Evolutionary conservation across 345 rosid species (phyloP), one percentile per base, ranked within the genome.

Genomic region (Anacardium occidentale): DNA sequence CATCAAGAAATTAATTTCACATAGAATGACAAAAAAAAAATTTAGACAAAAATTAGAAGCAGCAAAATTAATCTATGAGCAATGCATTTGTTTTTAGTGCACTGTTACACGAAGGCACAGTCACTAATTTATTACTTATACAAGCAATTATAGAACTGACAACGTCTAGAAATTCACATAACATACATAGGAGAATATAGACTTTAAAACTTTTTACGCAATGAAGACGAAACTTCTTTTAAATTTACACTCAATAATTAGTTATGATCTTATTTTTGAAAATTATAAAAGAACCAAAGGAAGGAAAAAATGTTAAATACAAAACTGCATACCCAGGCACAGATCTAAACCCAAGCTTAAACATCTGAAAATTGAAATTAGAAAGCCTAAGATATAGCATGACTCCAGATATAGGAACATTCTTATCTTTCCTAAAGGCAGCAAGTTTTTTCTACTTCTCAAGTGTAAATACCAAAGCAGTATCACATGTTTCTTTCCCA

Each of bases 1-100:
- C 76, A 81, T 29, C 48, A 73, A 48, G 22, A 57, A 45, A 58
- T 32, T 47, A 56, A 47, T 26, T 51, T 64, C 14, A 62, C 21
- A 20, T 29, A 50, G 59, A 24, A 59, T 40, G 29, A 47, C 21
- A 54, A 44, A 47, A 48, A 61, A 51, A 25, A 66, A 26, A n/a
- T 32, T 57, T 14, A 21, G 7, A 72, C 4, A 29, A 29, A 29
- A 72, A 55, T 13, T n/a, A n/a, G n/a, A n/a, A 71, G 15, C 12
- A 22, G 29, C 54, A 59, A 70, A 70, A 11, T 47, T 47, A n/a
- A 48, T 29, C 17, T 60, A 47, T 5, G 26, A 10, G 57, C 47
- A 58, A 1, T n/a, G 56, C 26, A 50, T 25, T 12, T 1, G 42
- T 26, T 3, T 24, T 32, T 32, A 53, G 21, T 21, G 44, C 15